Conservation (phyloP, 1,284 basidiomycete species). For the Blastosporella zonata region DNA sequence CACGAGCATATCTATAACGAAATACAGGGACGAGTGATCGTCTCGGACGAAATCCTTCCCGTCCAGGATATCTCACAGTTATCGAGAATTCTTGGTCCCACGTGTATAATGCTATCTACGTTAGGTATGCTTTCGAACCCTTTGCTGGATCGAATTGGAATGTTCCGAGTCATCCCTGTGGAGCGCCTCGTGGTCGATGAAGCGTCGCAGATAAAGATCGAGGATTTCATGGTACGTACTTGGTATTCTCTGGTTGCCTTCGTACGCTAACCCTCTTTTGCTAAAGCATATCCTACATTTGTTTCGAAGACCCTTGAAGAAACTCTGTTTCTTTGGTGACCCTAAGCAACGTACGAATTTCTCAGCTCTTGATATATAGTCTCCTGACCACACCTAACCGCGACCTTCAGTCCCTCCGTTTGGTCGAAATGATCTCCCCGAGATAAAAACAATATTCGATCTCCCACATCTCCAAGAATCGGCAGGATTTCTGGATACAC, state of each 20-base stretch:
- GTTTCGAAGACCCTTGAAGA: constrained; percentile 29
- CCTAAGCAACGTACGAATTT: constrained; percentile 38
- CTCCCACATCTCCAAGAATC: constrained; percentile 35
- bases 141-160: constrained; percentile 26
- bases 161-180: constrained; percentile 36
- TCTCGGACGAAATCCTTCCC: constrained; percentile 33
- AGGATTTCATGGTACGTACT: constrained; percentile 39
- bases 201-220: constrained; percentile 45
- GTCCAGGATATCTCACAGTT: constrained; percentile 18
- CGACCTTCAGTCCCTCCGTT: constrained; percentile 46
- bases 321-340: constrained; percentile 46
- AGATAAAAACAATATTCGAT: constrained; percentile 46
- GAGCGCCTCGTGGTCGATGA: constrained; percentile 44
- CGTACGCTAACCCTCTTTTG: not conserved
- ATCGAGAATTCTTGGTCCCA: constrained; percentile 23
- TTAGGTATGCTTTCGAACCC: constrained; percentile 44
- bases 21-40: constrained; percentile 33
- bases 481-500: constrained; percentile 40
- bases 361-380: not conserved
- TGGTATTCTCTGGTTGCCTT: constrained; percentile 10
- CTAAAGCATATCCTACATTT: constrained; percentile 34
- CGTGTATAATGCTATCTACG: constrained; percentile 39
- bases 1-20: constrained; percentile 44
- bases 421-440: constrained; percentile 37
- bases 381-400: too few relatives aligned